Percentiles rank a stretch among this genome's conserved stretches.
Conservation (phyloP, 192 early-diverging fungal genomes). For the Pilobolus umbonatus region DNA sequence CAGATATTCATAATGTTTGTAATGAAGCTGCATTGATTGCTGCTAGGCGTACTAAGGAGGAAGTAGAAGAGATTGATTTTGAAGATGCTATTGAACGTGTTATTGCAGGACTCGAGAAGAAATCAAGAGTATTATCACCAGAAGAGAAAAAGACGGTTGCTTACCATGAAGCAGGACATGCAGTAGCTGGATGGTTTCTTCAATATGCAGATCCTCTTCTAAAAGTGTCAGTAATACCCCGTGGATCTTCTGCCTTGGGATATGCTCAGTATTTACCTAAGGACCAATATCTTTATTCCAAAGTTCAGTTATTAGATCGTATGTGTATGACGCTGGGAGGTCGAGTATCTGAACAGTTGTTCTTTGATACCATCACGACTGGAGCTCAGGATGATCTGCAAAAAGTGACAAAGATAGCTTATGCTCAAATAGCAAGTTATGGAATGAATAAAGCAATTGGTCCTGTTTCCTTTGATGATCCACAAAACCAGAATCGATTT, state of each 20-base stretch:
- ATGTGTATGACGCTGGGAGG: slow-evolving; percentile 89
- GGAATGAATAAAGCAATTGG: slow-evolving; percentile 92
- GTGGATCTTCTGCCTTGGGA: slow-evolving; percentile 91
- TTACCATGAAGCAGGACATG: slow-evolving; percentile 99
- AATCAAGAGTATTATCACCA: slow-evolving; percentile 87
- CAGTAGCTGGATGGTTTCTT: slow-evolving; percentile 97
- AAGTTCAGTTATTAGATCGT: slow-evolving; percentile 83
- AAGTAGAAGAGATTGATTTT: slow-evolving; percentile 85
- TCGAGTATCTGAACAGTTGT: slow-evolving; percentile 84
- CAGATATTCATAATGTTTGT: slow-evolving; percentile 97
- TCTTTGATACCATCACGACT: slow-evolving; percentile 91
- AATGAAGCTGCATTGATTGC: slow-evolving; percentile 99
- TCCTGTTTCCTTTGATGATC: slow-evolving; percentile 74
- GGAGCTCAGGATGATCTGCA: slow-evolving; percentile 95
- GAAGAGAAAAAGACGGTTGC: slow-evolving; percentile 99
- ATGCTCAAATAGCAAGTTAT: slow-evolving; percentile 88
- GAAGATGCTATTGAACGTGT: slow-evolving; percentile 98
- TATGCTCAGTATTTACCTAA: slow-evolving; percentile 99
- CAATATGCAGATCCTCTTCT: slow-evolving; percentile 93
- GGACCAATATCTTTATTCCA: slow-evolving; percentile 95
- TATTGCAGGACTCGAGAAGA: slow-evolving; percentile 97
- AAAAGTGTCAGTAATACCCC: slow-evolving; percentile 98
- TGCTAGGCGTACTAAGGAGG: slow-evolving; percentile 74
- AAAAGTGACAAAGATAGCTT: slow-evolving; percentile 96
- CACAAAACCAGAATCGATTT: slow-evolving; percentile 71